A percentile compares a stretch with the other conserved stretches of the same genome.
Evolutionary conservation across 1,284 basidiomycete species (phyloP).

Genomic region (Sanghuangporus baumii): DNA sequence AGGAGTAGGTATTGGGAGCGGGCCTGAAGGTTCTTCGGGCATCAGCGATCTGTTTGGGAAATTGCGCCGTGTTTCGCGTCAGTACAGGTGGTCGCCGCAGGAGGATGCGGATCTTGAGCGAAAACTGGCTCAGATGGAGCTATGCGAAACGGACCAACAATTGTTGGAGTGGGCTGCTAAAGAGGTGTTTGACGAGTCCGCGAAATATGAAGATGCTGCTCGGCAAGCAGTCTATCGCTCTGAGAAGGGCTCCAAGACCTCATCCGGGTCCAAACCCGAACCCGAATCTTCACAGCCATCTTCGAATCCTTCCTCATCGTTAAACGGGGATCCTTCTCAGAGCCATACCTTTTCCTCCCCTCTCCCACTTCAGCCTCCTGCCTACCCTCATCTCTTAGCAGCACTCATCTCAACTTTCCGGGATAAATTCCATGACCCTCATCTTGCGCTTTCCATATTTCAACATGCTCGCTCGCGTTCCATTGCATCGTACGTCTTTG

Average conservation of each 20-base stretch:
- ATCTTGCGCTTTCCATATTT: constrained; percentile 81
- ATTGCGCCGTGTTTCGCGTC: constrained; percentile 44
- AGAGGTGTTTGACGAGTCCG: constrained; percentile 62
- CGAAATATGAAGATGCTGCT: constrained; percentile 42
- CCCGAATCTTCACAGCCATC: neutral
- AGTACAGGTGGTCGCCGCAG: constrained; percentile 44
- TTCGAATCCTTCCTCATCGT: neutral
- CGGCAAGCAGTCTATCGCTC: constrained; percentile 31
- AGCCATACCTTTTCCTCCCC: neutral
- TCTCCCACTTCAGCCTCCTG: constrained; percentile 42
- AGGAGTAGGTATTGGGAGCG: constrained; percentile 25
- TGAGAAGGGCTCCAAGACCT: constrained; percentile 4
- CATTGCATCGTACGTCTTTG: constrained; percentile 76
- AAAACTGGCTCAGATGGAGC: constrained; percentile 70
- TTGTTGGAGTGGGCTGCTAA: constrained; percentile 72
- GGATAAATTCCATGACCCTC: constrained; percentile 70
- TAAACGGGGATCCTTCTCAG: neutral
- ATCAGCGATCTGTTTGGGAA: constrained; percentile 40
- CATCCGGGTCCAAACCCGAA: neutral
- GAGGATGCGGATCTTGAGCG: constrained; percentile 53
- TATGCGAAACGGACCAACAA: constrained; percentile 64
- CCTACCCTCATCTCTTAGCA: constrained; percentile 74
- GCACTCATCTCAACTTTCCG: constrained; percentile 72
- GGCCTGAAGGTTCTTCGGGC: constrained; percentile 14
- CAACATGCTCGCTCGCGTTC: constrained; percentile 69